These are phyloP conservation scores for Pseudogymnoascus destructans DNA, from an alignment of 2,329 filamentous ascomycete species.

Conservation along the genomic window DNA sequence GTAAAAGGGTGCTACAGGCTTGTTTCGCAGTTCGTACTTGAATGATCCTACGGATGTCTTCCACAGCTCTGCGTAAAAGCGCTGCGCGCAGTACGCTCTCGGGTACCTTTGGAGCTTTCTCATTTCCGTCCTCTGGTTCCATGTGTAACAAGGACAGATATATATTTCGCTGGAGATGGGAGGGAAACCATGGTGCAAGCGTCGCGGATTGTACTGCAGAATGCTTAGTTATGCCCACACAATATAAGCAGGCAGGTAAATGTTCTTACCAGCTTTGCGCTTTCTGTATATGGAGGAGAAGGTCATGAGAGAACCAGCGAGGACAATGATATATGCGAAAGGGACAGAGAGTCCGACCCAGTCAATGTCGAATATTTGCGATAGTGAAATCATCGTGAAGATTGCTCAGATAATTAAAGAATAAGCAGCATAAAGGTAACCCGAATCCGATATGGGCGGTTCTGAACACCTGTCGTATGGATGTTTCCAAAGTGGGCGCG, in stretches of 20 bases:
- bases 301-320: conserved; percentile 76
- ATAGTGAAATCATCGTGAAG: conserved; percentile 4
- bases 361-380: conserved; percentile 38
- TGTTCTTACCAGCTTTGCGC: conserved; percentile 62
- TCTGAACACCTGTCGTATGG: background rate
- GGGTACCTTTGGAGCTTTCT: conserved; percentile 59
- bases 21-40: conserved; percentile 80
- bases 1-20: conserved; percentile 68
- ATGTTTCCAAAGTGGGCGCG: background rate
- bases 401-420: background rate
- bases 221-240: conserved; percentile 18
- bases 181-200: conserved; percentile 86
- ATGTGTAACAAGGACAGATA: conserved; percentile 88
- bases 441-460: conserved; percentile 1
- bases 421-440: background rate
- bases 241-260: background rate
- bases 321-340: conserved; percentile 76
- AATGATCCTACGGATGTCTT: conserved; percentile 87
- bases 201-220: conserved; percentile 59
- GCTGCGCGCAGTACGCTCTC: conserved; percentile 80
- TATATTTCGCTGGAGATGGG: conserved; percentile 83
- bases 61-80: conserved; percentile 73
- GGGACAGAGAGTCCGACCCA: conserved; percentile 80
- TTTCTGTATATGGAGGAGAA: conserved; percentile 91
- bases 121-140: conserved; percentile 44